These are phyloP conservation scores for Arachis stenosperma DNA, from an alignment of 306 rosid genomes.

Conservation along the genomic window DNA sequence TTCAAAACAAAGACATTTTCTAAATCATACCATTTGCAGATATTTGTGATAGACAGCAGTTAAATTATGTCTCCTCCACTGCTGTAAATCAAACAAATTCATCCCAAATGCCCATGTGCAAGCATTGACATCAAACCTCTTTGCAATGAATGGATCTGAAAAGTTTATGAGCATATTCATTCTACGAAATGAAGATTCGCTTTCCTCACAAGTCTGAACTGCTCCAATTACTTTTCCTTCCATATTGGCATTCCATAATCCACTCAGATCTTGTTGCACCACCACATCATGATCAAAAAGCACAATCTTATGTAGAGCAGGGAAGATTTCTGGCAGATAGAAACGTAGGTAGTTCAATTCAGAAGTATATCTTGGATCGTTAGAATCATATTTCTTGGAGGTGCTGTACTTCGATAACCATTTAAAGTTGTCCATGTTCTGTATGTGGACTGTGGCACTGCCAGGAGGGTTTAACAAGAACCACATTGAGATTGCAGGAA, in stretches of 20 bases:
- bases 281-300: conserved; percentile 96
- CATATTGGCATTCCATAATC: conserved; percentile 73
- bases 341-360: conserved; percentile 93
- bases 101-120: conserved; percentile 99
- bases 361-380: conserved; percentile 80
- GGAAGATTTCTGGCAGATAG: conserved; percentile 84
- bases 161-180: conserved; percentile 79
- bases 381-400: conserved; percentile 51
- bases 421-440: conserved; percentile 65
- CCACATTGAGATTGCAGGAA: conserved; percentile 96
- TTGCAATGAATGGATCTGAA: conserved; percentile 74
- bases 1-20: conserved; percentile 17
- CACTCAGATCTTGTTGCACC: conserved; percentile 78
- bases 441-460: conserved; percentile 74
- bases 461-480: conserved; percentile 86
- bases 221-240: conserved; percentile 78
- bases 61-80: conserved; percentile 79
- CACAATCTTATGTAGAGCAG: conserved; percentile 69
- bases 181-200: conserved; percentile 60
- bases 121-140: conserved; percentile 69
- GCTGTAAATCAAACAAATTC: conserved; percentile 81
- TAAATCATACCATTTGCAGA: conserved; percentile 70
- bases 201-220: conserved; percentile 73
- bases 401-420: conserved; percentile 65
- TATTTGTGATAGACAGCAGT: conserved; percentile 67